Percentiles rank a stretch among this genome's conserved stretches.
phyloP scores from a whole-genome alignment of 1,139 yeast genomes.

The Yarrowia galli region DNA sequence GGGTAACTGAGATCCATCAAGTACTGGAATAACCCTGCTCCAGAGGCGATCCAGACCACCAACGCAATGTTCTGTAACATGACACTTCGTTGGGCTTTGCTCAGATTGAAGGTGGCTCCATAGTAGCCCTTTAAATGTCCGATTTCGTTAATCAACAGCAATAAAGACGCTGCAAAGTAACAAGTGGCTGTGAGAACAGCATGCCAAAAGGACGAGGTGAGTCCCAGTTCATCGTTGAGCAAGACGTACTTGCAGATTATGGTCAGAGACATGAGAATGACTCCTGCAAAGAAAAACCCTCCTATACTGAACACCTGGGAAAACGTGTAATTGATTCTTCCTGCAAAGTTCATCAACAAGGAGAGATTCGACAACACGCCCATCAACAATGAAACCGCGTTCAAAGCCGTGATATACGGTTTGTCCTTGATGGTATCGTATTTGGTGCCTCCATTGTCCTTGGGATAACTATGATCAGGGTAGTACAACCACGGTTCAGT shows the following conservation, averaged over 20 bases:
- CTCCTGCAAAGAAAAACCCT: slow-evolving; percentile 68
- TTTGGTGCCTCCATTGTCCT: slow-evolving; percentile 41
- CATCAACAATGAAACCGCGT: slow-evolving; percentile 64
- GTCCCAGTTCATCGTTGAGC: slow-evolving; percentile 41
- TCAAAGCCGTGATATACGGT: slow-evolving; percentile 59
- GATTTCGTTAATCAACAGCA: slow-evolving; percentile 63
- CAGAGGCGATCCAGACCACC: slow-evolving; percentile 72
- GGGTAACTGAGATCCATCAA: slow-evolving; percentile 61
- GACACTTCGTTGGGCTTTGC: slow-evolving; percentile 71
- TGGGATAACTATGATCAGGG: slow-evolving; percentile 47
- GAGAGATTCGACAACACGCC: slow-evolving; percentile 74
- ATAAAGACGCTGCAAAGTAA: slow-evolving; percentile 62
- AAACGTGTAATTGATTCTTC: slow-evolving; percentile 60
- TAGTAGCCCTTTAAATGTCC: slow-evolving; percentile 68
- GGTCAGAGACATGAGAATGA: slow-evolving; percentile 60
- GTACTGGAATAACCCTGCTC: slow-evolving; percentile 63
- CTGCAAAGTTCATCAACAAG: slow-evolving; percentile 70
- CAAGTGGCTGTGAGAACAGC: slow-evolving; percentile 69
- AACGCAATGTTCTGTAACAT: slow-evolving; percentile 72
- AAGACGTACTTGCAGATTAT: slow-evolving; percentile 50
- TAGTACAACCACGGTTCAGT: slow-evolving; percentile 69
- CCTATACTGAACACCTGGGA: slow-evolving; percentile 68
- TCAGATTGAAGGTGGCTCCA: slow-evolving; percentile 72
- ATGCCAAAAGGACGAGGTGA: slow-evolving; percentile 61
- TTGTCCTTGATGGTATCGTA: slow-evolving; percentile 49